Evolutionary conservation across 768 basidiomycete species (phyloP).

Genomic region (Mycena amicta): DNA sequence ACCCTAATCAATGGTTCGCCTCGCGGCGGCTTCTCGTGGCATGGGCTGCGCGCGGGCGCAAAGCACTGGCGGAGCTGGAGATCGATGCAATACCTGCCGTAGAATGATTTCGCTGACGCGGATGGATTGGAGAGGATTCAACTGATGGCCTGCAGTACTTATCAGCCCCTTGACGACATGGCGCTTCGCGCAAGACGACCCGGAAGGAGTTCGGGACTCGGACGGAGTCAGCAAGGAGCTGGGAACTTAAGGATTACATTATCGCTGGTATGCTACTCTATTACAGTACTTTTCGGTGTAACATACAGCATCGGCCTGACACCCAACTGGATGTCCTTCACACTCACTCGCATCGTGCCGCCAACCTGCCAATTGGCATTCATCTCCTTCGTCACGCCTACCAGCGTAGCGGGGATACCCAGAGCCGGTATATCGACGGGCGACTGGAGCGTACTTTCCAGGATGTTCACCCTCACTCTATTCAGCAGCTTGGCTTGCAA

Average conservation of each 20-base stretch:
- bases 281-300: background rate
- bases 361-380: slow-evolving; percentile 11
- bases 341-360: slow-evolving; percentile 25
- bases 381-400: background rate
- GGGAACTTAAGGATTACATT: too few relatives aligned
- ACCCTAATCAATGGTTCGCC: slow-evolving; percentile 53
- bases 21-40: slow-evolving; percentile 39
- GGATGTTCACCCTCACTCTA: slow-evolving; percentile 12
- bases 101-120: slow-evolving; percentile 10
- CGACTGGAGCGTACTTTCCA: slow-evolving; percentile 12
- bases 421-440: slow-evolving; percentile 26
- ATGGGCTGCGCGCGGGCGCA: slow-evolving; percentile 58
- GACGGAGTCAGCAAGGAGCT: too few relatives aligned
- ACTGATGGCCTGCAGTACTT: too few relatives aligned
- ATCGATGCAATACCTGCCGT: slow-evolving; percentile 35
- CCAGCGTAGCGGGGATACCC: slow-evolving; percentile 24
- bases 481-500: slow-evolving; percentile 25
- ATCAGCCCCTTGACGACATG: too few relatives aligned
- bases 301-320: slow-evolving; percentile 22
- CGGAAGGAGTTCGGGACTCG: too few relatives aligned
- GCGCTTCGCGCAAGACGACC: too few relatives aligned
- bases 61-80: slow-evolving; percentile 49
- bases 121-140: too few relatives aligned
- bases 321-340: slow-evolving; percentile 33
- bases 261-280: too few relatives aligned